Conservation (phyloP, 169 alveolate genomes). For the Eimeria mitis region DNA sequence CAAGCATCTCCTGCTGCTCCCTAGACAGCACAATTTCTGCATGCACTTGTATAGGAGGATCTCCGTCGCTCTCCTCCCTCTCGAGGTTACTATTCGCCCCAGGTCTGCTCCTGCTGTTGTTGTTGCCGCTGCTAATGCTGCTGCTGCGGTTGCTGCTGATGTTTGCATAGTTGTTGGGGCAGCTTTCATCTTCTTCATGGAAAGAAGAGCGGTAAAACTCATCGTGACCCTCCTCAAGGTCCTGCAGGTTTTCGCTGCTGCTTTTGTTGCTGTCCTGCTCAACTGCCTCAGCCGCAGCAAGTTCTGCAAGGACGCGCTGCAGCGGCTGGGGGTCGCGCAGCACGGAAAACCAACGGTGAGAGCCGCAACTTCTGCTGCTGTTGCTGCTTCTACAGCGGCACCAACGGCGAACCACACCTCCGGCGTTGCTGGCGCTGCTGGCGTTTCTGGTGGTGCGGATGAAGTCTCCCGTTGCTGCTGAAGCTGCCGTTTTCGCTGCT, state of each 20-base stretch:
- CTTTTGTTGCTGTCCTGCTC: not conserved
- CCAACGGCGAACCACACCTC: not conserved
- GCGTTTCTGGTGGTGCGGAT: not conserved
- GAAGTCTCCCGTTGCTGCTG: not conserved
- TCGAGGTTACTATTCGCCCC: not conserved
- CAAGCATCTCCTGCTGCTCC: slow-evolving; percentile 39
- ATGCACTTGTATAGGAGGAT: slow-evolving; percentile 17
- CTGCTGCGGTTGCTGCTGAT: slow-evolving; percentile 39
- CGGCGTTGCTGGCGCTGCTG: not conserved
- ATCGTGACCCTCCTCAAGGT: not conserved
- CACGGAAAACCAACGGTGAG: slow-evolving; percentile 7
- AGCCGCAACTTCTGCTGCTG: not conserved
- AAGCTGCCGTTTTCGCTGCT: not conserved
- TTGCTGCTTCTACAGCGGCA: slow-evolving; percentile 2
- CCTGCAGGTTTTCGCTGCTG: not conserved
- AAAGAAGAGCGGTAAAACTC: not conserved
- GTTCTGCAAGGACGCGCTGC: slow-evolving; percentile 26
- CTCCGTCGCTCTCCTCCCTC: not conserved
- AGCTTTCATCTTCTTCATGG: not conserved
- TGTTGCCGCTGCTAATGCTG: slow-evolving; percentile 8
- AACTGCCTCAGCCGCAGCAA: slow-evolving; percentile 18
- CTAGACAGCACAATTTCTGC: slow-evolving; percentile 34
- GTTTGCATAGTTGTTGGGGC: not conserved
- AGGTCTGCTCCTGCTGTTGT: not conserved
- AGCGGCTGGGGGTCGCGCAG: slow-evolving; percentile 9